Evolutionary conservation across 1,284 basidiomycete species (phyloP), one percentile per base, ranked within the genome.

Genomic region (Ustanciosporium gigantosporum): DNA sequence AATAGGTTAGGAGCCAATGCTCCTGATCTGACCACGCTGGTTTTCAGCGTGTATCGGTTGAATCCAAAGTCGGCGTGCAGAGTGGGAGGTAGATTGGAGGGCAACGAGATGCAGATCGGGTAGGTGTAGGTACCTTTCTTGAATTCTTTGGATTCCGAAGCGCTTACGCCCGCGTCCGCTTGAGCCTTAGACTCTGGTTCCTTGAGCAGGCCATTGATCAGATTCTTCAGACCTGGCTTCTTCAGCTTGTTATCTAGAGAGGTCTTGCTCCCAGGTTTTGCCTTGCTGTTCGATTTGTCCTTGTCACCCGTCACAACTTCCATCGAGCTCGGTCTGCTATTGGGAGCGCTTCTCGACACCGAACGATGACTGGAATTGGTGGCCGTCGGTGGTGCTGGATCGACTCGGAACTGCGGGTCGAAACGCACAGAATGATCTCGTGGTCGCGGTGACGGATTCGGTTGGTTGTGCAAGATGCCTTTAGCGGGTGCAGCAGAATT

Each of bases 51-150:
- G 86, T 95, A 97, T 2, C 79, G 78, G 19, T 95, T 86, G 8
- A 84, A 84, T 14, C 92, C 93, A 73, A 86, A 89, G 46, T 88
- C 85, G 60, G 87, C 87, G 41, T 84, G 83, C 49, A 95, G 81
- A 0, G 87, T 87, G 0, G 94, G 90, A 3, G 92, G 91, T 3
- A 88, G 83, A 51, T 85, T 84, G 3, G 85, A 82, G 0, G 93
- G 91, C 38, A 98, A 86, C 4, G 87, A 82, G 77, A 97, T 90
- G 16, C 89, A 89, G 70, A 98, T 89, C 1, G 93, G 92, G 78
- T 92, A 98, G 32, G 88, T 91, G 78, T 97, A 96, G 5, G 86
- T 88, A 25, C 91, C 91, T 81, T 89, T 87, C 65, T 87, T 86
- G 79, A 96, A 94, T 78, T 95, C 88, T 69, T 88, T 88, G 88